These are phyloP conservation scores for Medicago ruthenica DNA, from an alignment of 306 rosid species.

Conservation along the genomic window DNA sequence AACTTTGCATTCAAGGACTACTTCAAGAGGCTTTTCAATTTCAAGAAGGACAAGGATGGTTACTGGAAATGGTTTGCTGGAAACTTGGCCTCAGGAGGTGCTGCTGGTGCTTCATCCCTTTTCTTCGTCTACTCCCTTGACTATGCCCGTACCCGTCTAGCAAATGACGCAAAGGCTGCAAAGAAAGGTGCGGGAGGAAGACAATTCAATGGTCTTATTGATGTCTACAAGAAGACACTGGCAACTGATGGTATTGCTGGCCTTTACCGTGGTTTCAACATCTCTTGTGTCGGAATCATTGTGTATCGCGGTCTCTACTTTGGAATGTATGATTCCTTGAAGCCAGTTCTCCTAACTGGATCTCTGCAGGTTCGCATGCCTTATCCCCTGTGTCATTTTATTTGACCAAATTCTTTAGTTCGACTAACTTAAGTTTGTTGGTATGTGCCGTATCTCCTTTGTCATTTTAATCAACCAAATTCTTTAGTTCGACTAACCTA, in stretches of 20 bases:
- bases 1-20: slow-evolving; percentile 94
- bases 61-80: slow-evolving; percentile 95
- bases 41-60: slow-evolving; percentile 84
- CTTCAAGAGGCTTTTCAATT: slow-evolving; percentile 92
- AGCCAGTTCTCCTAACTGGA: slow-evolving; percentile 79
- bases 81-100: slow-evolving; percentile 87
- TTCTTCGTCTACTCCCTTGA: slow-evolving; percentile 78
- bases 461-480: neutral
- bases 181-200: slow-evolving; percentile 84
- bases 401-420: neutral
- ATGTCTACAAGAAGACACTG: slow-evolving; percentile 81
- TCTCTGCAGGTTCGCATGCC: slow-evolving; percentile 56
- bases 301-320: slow-evolving; percentile 91
- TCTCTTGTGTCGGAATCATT: slow-evolving; percentile 83
- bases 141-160: slow-evolving; percentile 85
- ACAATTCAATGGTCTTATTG: slow-evolving; percentile 79
- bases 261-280: slow-evolving; percentile 86
- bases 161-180: slow-evolving; percentile 83
- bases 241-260: slow-evolving; percentile 83
- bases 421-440: neutral
- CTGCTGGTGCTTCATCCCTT: slow-evolving; percentile 87
- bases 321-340: slow-evolving; percentile 80
- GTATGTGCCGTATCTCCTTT: neutral
- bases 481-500: neutral
- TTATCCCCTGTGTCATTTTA: neutral